Evolutionary conservation across 2,329 filamentous ascomycete genomes (phyloP).

Genomic region (Juglanconis sp.): DNA sequence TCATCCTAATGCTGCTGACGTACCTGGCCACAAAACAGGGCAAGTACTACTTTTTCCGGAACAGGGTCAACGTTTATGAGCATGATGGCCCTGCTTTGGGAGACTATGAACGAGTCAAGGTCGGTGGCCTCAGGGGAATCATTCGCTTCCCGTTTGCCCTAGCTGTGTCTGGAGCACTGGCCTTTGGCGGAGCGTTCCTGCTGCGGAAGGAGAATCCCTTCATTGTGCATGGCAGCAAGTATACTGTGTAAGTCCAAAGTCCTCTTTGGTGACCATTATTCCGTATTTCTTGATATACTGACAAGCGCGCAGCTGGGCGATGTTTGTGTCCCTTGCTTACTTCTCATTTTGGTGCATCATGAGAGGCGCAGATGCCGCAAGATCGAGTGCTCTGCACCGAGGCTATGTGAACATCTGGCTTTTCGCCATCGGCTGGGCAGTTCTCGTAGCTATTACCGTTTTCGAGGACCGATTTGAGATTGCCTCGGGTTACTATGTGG

Average conservation of each 20-base stretch:
- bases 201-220: conserved; percentile 81
- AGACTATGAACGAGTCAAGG: conserved; percentile 54
- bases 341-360: conserved; percentile 80
- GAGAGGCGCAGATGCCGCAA: conserved; percentile 71
- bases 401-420: conserved; percentile 82
- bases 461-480: conserved; percentile 72
- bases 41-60: conserved; percentile 86
- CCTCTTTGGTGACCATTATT: background rate
- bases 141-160: conserved; percentile 81
- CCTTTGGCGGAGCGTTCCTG: conserved; percentile 70
- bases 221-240: conserved; percentile 86
- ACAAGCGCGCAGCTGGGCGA: conserved; percentile 59
- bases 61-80: conserved; percentile 52
- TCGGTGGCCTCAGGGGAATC: conserved; percentile 78
- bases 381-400: conserved; percentile 83
- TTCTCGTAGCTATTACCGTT: conserved; percentile 70
- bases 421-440: conserved; percentile 69
- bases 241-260: conserved; percentile 59
- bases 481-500: conserved; percentile 73
- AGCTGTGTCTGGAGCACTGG: conserved; percentile 62
- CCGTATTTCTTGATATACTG: conserved; percentile 3
- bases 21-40: conserved; percentile 67
- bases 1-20: conserved; percentile 67
- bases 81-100: conserved; percentile 39
- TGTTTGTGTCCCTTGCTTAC: conserved; percentile 80